Evolutionary conservation across 2,329 filamentous ascomycete species (phyloP), one percentile per base, ranked within the genome.

Genomic region (Myriosclerotinia duriaeana): DNA sequence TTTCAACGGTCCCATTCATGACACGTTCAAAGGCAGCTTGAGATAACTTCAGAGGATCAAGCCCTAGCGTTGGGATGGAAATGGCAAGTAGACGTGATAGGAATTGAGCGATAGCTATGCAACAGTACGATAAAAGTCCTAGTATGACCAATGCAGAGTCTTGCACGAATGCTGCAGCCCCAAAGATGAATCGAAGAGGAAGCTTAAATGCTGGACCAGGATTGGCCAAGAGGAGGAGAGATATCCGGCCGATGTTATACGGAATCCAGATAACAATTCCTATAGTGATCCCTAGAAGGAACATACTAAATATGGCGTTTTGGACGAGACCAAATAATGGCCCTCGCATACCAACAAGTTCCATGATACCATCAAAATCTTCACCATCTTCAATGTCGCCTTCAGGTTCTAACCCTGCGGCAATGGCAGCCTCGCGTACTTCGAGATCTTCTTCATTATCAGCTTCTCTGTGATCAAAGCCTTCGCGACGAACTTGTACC

Each of bases 331-430:
- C 93, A 17, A 90, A 89, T 3, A 99, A 83, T 0, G 95, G 95
- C 0, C 95, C 95, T 74, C 96, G 92, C 90, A 99, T 96, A 48
- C 95, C 95, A 67, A 99, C 90, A 20, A 99, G 85, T 77, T 99
- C 95, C 81, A 99, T 88, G 63, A 99, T 91, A 0, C 95, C 95
- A 76, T 99, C 95, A 20, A 99, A 87, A 75, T 99, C 95, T 78
- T 99, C 95, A 12, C 91, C 91, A 71, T 97, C 90, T 53, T 93
- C 91, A 12, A 88, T 89, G 71, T 91, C 89, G 64, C 87, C 84
- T 65, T 97, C 92, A 53, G 87, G 84, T 66, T 97, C 92, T 46
- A 94, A 80, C 11, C 85, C 90, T 20, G 86, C 87, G 59, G 85
- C 86, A 26, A 84, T 84, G n/a, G 85, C 88, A 54, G 85, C 89